These are phyloP conservation scores for Microsporum canis DNA, from an alignment of 2,329 filamentous ascomycete genomes.

Conservation along the genomic window DNA sequence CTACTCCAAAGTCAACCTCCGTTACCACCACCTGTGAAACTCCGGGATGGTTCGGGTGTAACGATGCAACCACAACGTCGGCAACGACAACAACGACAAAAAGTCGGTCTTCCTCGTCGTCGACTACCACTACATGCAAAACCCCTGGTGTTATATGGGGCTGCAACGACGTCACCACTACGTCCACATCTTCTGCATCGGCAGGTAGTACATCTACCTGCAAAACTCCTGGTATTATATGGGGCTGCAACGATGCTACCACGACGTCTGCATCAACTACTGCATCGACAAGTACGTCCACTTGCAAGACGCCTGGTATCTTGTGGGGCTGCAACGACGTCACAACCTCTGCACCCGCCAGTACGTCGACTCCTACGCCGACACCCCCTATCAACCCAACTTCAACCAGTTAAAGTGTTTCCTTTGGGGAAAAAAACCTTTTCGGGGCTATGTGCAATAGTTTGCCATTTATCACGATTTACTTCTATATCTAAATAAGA, in stretches of 20 bases:
- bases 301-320: constrained; percentile 43
- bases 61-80: constrained; percentile 22
- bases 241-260: constrained; percentile 42
- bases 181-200: constrained; percentile 14
- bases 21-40: constrained; percentile 21
- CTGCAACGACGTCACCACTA: constrained; percentile 36
- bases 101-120: constrained; percentile 14
- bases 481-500: background rate
- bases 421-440: background rate
- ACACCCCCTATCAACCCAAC: background rate
- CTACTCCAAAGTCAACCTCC: constrained; percentile 13
- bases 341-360: constrained; percentile 18
- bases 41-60: constrained; percentile 32
- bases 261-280: constrained; percentile 19
- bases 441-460: background rate
- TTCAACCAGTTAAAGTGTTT: background rate
- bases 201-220: constrained; percentile 25
- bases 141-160: constrained; percentile 49
- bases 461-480: background rate
- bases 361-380: constrained; percentile 25
- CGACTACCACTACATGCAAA: constrained; percentile 29
- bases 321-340: constrained; percentile 47
- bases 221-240: constrained; percentile 45
- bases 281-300: constrained; percentile 11
- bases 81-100: constrained; percentile 13